phyloP scores from a whole-genome alignment of 1,284 basidiomycete genomes.

The Ganoderma resinaceum region DNA sequence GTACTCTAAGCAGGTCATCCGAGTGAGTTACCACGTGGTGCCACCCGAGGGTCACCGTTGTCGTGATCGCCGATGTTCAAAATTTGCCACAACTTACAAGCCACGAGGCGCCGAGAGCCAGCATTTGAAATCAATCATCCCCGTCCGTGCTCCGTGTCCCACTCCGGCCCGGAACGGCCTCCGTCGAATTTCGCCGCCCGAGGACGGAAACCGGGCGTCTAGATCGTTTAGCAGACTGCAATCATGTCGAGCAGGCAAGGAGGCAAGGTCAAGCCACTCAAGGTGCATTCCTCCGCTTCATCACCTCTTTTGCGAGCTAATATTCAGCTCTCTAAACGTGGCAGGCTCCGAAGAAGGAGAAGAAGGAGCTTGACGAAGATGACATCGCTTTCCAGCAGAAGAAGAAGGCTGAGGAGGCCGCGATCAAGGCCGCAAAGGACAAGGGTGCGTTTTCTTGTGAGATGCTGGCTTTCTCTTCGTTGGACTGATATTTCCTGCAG shows the following conservation, averaged over 20 bases:
- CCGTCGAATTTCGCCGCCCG: background rate
- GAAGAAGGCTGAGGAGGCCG: conserved; percentile 75
- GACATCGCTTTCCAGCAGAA: conserved; percentile 75
- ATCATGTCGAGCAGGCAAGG: conserved; percentile 78
- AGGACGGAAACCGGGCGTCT: conserved; percentile 1
- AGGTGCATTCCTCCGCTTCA: conserved; percentile 47
- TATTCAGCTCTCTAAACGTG: background rate
- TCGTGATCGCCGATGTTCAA: too few relatives aligned
- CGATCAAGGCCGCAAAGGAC: conserved; percentile 69
- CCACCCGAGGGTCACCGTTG: too few relatives aligned
- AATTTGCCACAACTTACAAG: too few relatives aligned
- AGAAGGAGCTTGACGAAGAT: conserved; percentile 75
- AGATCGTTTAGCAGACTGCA: conserved; percentile 12
- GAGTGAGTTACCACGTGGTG: too few relatives aligned
- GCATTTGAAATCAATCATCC: too few relatives aligned
- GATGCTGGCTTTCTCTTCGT: background rate
- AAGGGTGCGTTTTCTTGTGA: conserved; percentile 56
- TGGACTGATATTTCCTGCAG: conserved; percentile 45
- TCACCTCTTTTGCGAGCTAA: background rate
- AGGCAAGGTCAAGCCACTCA: conserved; percentile 81
- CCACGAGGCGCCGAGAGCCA: too few relatives aligned
- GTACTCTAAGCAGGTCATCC: too few relatives aligned
- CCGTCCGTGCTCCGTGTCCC: background rate
- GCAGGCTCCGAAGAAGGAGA: conserved; percentile 83
- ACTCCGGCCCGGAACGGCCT: background rate